Percentiles rank a stretch among this genome's conserved stretches.
Evolutionary conservation across 495 filamentous ascomycete species (phyloP).

Genomic region (Xylaria intraflava): DNA sequence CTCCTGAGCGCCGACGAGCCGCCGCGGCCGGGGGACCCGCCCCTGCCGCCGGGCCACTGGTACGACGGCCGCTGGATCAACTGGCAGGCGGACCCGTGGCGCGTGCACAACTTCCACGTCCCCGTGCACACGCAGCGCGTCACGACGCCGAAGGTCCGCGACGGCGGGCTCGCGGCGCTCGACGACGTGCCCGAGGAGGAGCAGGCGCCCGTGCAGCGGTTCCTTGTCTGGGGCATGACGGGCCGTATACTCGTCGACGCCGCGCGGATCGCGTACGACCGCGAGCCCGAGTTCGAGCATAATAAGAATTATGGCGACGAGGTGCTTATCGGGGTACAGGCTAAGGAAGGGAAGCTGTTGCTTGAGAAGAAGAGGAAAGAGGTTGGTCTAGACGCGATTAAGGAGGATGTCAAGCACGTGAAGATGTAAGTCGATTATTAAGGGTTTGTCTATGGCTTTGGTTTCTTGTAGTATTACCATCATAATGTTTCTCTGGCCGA

Average conservation of each 20-base stretch:
- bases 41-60: slow-evolving; percentile 54
- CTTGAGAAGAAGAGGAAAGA: slow-evolving; percentile 46
- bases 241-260: slow-evolving; percentile 81
- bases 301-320: slow-evolving; percentile 79
- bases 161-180: slow-evolving; percentile 24
- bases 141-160: slow-evolving; percentile 43
- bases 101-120: slow-evolving; percentile 86
- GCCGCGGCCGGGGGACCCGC: slow-evolving; percentile 17
- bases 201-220: slow-evolving; percentile 42
- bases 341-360: slow-evolving; percentile 53
- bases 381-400: slow-evolving; percentile 48
- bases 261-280: slow-evolving; percentile 71
- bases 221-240: slow-evolving; percentile 89
- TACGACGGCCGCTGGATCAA: slow-evolving; percentile 61
- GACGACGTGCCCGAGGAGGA: slow-evolving; percentile 25
- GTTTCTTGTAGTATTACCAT: too few species aligned
- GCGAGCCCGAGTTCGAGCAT: slow-evolving; percentile 77
- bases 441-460: too few species aligned
- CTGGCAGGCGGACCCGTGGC: slow-evolving; percentile 58
- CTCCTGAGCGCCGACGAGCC: slow-evolving; percentile 46
- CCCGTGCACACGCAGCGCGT: slow-evolving; percentile 58
- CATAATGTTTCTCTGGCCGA: too few species aligned
- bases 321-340: slow-evolving; percentile 53
- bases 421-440: too few species aligned
- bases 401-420: slow-evolving; percentile 51